Percentiles rank a stretch among this genome's conserved stretches.
phyloP scores from a whole-genome alignment of 768 basidiomycete species.

The Rhodotorula sphaerocarpa region DNA sequence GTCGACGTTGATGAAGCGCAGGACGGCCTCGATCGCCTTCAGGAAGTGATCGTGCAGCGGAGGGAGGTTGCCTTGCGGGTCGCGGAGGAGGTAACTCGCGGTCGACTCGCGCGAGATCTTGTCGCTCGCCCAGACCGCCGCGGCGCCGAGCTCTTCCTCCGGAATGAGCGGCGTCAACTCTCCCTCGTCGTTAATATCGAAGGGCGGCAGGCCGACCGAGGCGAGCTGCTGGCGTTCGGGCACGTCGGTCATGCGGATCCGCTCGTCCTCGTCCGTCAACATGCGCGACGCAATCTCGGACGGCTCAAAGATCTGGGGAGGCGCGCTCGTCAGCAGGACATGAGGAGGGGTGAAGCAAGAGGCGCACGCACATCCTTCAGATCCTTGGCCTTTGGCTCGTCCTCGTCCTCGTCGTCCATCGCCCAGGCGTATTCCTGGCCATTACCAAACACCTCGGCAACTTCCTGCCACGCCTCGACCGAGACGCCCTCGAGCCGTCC shows the following conservation, averaged over 20 bases:
- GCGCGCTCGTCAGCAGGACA: background rate
- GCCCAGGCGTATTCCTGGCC: constrained; percentile 97
- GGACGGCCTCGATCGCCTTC: constrained; percentile 65
- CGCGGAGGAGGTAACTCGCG: constrained; percentile 55
- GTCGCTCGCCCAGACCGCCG: constrained; percentile 79
- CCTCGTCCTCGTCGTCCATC: constrained; percentile 60
- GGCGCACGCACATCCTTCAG: constrained; percentile 65
- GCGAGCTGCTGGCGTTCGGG: constrained; percentile 71
- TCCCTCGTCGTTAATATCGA: constrained; percentile 45
- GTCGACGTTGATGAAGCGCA: constrained; percentile 75
- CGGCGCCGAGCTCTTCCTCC: constrained; percentile 65
- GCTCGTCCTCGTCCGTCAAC: constrained; percentile 86
- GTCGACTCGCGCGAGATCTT: constrained; percentile 54
- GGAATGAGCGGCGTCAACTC: constrained; percentile 50
- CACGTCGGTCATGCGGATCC: constrained; percentile 78
- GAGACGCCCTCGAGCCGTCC: constrained; percentile 28
- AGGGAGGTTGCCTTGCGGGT: constrained; percentile 51
- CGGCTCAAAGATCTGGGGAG: constrained; percentile 82
- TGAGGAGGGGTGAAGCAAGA: background rate
- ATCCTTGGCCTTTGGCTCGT: constrained; percentile 62
- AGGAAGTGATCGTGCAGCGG: constrained; percentile 50
- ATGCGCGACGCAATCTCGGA: constrained; percentile 83
- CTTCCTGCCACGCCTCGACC: constrained; percentile 72
- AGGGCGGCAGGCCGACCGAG: constrained; percentile 68
- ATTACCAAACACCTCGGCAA: constrained; percentile 91